Evolutionary conservation across 169 alveolate species (phyloP).

Genomic region (Cryptosporidium viatorum): DNA sequence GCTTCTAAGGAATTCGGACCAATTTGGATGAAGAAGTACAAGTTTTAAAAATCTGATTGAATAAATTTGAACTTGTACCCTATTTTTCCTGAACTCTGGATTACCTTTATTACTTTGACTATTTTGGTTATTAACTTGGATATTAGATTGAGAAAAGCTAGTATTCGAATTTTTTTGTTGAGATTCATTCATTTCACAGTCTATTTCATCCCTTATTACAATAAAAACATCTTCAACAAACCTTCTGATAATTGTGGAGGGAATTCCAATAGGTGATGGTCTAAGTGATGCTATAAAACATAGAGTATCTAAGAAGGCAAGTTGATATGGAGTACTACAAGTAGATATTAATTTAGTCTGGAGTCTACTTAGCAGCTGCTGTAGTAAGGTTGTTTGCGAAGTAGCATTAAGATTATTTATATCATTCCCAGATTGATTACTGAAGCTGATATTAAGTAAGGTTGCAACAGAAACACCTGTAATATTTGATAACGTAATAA

Average conservation of each 20-base stretch:
- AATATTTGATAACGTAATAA: conserved; percentile 16
- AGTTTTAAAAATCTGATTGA: conserved; percentile 78
- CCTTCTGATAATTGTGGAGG: conserved; percentile 58
- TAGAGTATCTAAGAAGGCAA: conserved; percentile 59
- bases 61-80: conserved; percentile 73
- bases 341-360: conserved; percentile 72
- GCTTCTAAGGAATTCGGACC: conserved; percentile 74
- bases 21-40: conserved; percentile 77
- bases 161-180: conserved; percentile 14
- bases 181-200: conserved; percentile 24
- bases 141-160: not conserved
- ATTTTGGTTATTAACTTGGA: not conserved
- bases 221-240: conserved; percentile 59
- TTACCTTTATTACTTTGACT: conserved; percentile 2
- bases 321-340: conserved; percentile 63
- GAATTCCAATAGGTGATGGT: conserved; percentile 64
- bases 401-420: not conserved
- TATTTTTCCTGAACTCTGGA: conserved; percentile 18
- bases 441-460: conserved; percentile 34
- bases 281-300: conserved; percentile 68
- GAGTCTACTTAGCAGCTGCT: conserved; percentile 55
- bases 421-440: not conserved
- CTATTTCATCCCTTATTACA: conserved; percentile 58
- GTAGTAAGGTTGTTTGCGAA: conserved; percentile 41
- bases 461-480: conserved; percentile 69